phyloP scores from a whole-genome alignment of 371 early-diverging fungal genomes.

The Mucor saturninus region DNA sequence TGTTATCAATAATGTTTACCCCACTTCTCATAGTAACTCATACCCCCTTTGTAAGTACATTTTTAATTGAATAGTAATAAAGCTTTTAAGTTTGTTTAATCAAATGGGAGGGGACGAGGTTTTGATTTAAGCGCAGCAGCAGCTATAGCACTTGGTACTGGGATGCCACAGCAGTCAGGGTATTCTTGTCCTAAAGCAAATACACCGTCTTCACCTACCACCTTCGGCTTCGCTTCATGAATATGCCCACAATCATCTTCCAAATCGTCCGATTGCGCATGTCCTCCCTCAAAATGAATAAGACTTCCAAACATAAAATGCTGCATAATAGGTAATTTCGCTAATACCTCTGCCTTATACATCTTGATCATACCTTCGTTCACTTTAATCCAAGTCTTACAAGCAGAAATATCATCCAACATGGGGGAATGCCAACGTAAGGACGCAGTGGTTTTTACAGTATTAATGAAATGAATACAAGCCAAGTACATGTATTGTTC shows the following conservation, averaged over 20 bases:
- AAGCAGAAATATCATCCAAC: conserved; percentile 95
- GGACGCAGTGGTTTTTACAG: conserved; percentile 67
- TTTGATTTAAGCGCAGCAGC: conserved; percentile 50
- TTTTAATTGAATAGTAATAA: background rate
- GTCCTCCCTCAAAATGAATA: conserved; percentile 63
- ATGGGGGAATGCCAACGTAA: conserved; percentile 93
- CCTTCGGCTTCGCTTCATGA: conserved; percentile 16
- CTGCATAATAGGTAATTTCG: conserved; percentile 98
- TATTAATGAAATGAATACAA: conserved; percentile 90
- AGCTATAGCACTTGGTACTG: conserved; percentile 93
- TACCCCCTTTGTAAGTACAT: background rate
- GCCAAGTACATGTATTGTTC: conserved; percentile 92
- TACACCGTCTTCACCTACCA: conserved; percentile 48
- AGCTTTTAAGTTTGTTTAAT: conserved; percentile 32
- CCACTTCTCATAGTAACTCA: background rate
- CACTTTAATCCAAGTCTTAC: conserved; percentile 92
- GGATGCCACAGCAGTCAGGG: conserved; percentile 94
- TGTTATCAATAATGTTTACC: background rate
- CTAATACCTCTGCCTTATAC: conserved; percentile 97
- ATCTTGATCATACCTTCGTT: conserved; percentile 97
- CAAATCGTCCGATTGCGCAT: conserved; percentile 41
- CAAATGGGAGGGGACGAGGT: conserved; percentile 58
- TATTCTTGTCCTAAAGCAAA: conserved; percentile 93
- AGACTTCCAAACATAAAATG: conserved; percentile 95
- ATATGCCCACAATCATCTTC: conserved; percentile 56